Base-by-base conservation (phyloP, 1,284 basidiomycete species). In the Termitomyces sp. region DNA sequence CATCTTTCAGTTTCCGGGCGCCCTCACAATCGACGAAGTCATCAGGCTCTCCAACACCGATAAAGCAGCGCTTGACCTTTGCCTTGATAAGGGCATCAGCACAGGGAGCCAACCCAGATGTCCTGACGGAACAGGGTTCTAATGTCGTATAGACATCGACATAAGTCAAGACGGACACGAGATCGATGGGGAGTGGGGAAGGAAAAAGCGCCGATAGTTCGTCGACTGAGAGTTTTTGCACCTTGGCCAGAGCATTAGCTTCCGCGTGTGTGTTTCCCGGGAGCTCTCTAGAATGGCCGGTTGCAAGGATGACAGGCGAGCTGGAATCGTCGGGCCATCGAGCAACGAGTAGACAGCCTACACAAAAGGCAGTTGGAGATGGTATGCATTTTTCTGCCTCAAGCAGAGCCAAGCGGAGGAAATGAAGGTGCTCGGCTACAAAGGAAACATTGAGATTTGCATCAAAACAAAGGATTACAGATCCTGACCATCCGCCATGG, bases 241-340 rank as follows among this genome's bases (percentile, higher is more conserved):
- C 82, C 67, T 98, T 98, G 40, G 81, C 71, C 45, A 99, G 74
- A 0, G 96, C 95, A 67, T 96, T 97, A 21, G 95, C 93, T 73
- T 99, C 96, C 12, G 96, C 96, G 69, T 99, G 97, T 1, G 96
- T 98, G 70, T 98, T 99, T 50, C 95, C 96, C 1, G 86, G 80
- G 0, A 98, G 80, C 69, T 99, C 95, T 65, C 97, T 81, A 34
- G 94, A 98, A 72, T 88, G 96, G 26, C 95, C 95, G 6, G 87
- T 86, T 5, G 91, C 76, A 26, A 99, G 72, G 38, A 91, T 71
- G 64, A 80, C 62, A 46, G 80, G 70, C 54, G 67, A 24, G 57
- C 68, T 58, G 60, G 70, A 64, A 12, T 70, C 68, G 5, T 74
- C 57, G 15, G 75, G 73, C 62, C 70, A 73, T 44, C 71, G 67